These are phyloP conservation scores for Mycena chlorophos DNA, from an alignment of 768 basidiomycete genomes.

Conservation along the genomic window DNA sequence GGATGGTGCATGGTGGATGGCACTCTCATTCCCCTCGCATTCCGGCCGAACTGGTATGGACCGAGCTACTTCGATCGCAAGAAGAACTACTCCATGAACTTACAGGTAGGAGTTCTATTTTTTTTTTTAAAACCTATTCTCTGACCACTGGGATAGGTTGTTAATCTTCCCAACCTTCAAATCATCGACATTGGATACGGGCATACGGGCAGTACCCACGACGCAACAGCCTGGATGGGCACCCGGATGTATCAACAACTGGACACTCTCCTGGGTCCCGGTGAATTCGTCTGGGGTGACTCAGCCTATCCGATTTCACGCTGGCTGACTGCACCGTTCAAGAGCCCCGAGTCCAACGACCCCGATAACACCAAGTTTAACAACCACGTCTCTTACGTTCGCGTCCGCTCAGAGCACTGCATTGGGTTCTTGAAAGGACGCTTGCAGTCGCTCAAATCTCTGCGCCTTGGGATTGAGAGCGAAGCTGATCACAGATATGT, in stretches of 20 bases:
- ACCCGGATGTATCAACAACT: conserved; percentile 8
- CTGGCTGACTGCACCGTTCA: background rate
- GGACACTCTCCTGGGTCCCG: background rate
- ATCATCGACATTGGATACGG: conserved; percentile 16
- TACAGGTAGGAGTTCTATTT: background rate
- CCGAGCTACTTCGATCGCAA: background rate
- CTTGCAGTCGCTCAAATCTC: background rate
- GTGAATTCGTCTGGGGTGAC: background rate
- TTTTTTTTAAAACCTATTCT: background rate
- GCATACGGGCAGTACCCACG: conserved; percentile 25
- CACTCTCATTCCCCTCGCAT: background rate
- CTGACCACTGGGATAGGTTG: background rate
- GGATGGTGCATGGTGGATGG: background rate
- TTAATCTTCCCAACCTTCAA: conserved; percentile 20
- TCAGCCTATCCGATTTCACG: background rate
- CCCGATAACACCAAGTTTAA: background rate
- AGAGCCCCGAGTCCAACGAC: background rate
- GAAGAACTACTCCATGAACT: background rate
- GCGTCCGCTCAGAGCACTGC: background rate
- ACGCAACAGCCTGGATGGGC: conserved; percentile 23
- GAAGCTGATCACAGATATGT: background rate
- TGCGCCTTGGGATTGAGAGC: background rate
- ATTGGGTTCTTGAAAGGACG: background rate
- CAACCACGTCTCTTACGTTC: background rate
- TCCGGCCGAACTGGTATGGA: background rate